Percentiles rank a stretch among this genome's conserved stretches.
These are phyloP conservation scores for Acanthamoeba sp. DNA, from an alignment of 208 protist genomes.

Conservation along the genomic window DNA sequence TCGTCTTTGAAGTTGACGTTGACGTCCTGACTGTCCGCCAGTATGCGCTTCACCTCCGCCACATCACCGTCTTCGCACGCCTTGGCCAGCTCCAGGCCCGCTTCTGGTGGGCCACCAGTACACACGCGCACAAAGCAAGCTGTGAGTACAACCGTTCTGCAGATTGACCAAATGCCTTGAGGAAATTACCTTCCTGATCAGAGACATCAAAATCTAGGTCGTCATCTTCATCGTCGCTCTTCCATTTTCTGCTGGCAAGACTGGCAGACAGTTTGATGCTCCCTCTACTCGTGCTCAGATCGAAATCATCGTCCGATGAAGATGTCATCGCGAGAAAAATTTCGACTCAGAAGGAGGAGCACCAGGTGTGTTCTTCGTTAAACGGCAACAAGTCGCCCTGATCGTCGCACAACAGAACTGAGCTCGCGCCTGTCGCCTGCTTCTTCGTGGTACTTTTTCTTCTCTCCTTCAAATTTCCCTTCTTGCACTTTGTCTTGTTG, in stretches of 20 bases:
- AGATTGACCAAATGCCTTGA: no score
- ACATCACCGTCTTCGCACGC: slow-evolving; percentile 31
- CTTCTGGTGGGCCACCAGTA: not conserved
- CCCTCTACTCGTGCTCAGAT: not conserved
- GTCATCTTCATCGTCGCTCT: not conserved
- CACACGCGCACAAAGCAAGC: not conserved
- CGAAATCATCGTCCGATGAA: slow-evolving; percentile 39
- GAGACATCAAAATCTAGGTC: slow-evolving; percentile 12
- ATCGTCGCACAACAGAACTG: no score
- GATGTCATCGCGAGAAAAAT: slow-evolving; percentile 29
- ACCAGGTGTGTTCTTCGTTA: no score
- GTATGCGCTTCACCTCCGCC: slow-evolving; percentile 6
- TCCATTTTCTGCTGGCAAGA: not conserved
- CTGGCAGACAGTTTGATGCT: not conserved
- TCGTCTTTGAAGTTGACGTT: slow-evolving; percentile 56
- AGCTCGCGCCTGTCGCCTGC: no score
- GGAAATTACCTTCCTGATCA: not conserved
- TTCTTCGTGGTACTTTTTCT: no score
- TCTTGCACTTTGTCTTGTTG: no score
- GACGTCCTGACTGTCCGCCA: not conserved
- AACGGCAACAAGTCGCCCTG: no score
- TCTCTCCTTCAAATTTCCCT: no score
- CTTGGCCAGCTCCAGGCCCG: slow-evolving; percentile 7
- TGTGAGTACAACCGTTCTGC: not conserved
- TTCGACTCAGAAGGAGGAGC: not conserved